Evolutionary conservation across 306 rosid species (phyloP).

Genomic region (Prunus armeniaca): DNA sequence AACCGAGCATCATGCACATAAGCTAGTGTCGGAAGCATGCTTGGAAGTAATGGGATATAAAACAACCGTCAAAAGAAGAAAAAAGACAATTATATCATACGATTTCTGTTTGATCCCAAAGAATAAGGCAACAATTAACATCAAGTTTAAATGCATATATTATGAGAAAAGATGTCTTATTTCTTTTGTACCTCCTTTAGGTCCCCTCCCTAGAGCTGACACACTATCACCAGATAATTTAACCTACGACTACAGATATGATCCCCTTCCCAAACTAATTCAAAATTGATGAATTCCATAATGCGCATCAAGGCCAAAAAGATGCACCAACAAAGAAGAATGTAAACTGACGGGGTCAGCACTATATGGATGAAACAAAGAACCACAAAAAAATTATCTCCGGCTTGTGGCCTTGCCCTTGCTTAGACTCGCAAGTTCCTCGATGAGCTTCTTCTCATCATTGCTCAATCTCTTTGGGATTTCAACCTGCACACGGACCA

Average conservation of each 20-base stretch:
- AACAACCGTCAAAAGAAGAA: too few species aligned
- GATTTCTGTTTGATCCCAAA: conserved; percentile 11
- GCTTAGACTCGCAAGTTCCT: conserved; percentile 88
- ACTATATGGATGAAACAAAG: conserved; percentile 2
- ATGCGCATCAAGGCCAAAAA: conserved; percentile 28
- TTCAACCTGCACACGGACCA: conserved; percentile 95
- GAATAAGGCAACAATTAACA: conserved; percentile 17
- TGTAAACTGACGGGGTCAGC: not conserved
- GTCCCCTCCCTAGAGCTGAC: conserved; percentile 13
- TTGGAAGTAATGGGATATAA: too few species aligned
- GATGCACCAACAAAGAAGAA: conserved; percentile 20
- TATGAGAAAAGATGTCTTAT: not conserved
- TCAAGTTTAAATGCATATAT: not conserved
- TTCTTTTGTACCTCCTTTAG: conserved; percentile 7
- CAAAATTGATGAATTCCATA: conserved; percentile 17
- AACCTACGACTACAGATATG: conserved; percentile 18
- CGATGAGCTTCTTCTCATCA: conserved; percentile 78
- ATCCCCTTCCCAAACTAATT: conserved; percentile 8
- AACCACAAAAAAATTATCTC: conserved; percentile 30
- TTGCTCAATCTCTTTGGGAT: conserved; percentile 81
- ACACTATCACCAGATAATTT: conserved; percentile 17
- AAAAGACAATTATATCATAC: too few species aligned
- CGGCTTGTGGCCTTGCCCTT: conserved; percentile 74
- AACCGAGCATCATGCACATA: too few species aligned
- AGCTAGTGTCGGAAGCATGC: too few species aligned